phyloP scores from a whole-genome alignment of 2,329 filamentous ascomycete genomes.

The Penicillium sp. region DNA sequence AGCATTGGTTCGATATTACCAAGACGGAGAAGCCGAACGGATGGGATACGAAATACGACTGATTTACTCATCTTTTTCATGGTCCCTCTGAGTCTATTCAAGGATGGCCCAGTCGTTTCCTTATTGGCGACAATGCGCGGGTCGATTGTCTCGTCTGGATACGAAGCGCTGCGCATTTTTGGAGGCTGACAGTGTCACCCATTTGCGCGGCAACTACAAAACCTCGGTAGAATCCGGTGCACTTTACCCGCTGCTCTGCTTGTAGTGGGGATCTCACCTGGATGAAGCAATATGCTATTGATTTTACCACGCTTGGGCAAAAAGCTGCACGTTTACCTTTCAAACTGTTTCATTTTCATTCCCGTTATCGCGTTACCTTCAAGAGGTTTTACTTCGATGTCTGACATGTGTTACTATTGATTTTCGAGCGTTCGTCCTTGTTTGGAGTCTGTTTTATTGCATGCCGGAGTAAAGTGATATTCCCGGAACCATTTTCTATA shows the following conservation, averaged over 20 bases:
- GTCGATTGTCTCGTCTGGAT: conserved; percentile 16
- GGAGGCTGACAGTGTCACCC: conserved; percentile 8
- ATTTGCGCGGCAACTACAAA: conserved; percentile 5
- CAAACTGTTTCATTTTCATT: conserved; percentile 1
- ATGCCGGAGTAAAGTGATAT: conserved; percentile 21
- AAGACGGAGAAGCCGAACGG: conserved; percentile 78
- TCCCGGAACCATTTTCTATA: conserved; percentile 13
- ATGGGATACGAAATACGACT: conserved; percentile 66
- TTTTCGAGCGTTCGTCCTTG: conserved; percentile 15
- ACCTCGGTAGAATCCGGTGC: conserved; percentile 3
- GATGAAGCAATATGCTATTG: background rate
- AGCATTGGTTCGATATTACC: conserved; percentile 81
- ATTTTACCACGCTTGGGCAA: background rate
- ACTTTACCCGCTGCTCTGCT: background rate
- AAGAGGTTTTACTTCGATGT: conserved; percentile 5
- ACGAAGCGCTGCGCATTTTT: conserved; percentile 1
- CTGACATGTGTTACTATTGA: conserved; percentile 19
- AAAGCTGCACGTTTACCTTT: background rate
- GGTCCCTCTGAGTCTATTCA: conserved; percentile 19
- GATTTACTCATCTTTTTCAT: conserved; percentile 27
- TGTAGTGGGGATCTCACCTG: background rate
- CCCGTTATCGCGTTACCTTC: background rate
- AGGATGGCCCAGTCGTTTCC: conserved; percentile 20
- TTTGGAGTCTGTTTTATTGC: conserved; percentile 11
- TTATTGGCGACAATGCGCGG: conserved; percentile 23